Evolutionary conservation across 345 rosid genomes (phyloP).

Genomic region (Populus deltoides): DNA sequence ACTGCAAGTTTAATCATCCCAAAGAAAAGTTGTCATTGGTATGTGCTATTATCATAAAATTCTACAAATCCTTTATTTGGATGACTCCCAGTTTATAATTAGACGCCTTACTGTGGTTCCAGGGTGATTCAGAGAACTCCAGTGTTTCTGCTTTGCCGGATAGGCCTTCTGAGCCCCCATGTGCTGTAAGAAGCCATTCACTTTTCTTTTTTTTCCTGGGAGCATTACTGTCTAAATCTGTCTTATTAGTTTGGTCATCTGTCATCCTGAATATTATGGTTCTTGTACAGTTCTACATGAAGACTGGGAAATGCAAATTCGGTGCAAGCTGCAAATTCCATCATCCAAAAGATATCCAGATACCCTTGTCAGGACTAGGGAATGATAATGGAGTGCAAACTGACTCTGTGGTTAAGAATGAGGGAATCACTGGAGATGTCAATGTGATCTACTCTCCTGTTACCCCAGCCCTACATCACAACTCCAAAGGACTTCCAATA

Average conservation of each 20-base stretch:
- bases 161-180: conserved; percentile 75
- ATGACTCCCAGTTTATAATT: conserved; percentile 7
- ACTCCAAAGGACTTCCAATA: conserved; percentile 89
- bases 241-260: conserved; percentile 17
- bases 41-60: conserved; percentile 21
- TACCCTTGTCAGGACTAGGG: conserved; percentile 43
- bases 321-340: conserved; percentile 87
- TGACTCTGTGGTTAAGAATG: conserved; percentile 31
- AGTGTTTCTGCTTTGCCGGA: conserved; percentile 57
- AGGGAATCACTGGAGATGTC: conserved; percentile 29
- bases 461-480: conserved; percentile 53
- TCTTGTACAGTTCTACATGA: conserved; percentile 71
- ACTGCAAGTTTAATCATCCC: conserved; percentile 97
- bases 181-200: conserved; percentile 63
- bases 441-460: conserved; percentile 30
- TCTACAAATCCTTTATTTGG: background rate
- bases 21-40: conserved; percentile 48
- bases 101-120: conserved; percentile 28
- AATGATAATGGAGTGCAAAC: conserved; percentile 37
- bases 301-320: conserved; percentile 90
- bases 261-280: conserved; percentile 21
- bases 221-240: background rate
- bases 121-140: conserved; percentile 52
- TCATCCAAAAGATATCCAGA: conserved; percentile 80
- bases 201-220: background rate